Conservation (phyloP, 2,329 filamentous ascomycete genomes). For the Colletotrichum theobromicola region DNA sequence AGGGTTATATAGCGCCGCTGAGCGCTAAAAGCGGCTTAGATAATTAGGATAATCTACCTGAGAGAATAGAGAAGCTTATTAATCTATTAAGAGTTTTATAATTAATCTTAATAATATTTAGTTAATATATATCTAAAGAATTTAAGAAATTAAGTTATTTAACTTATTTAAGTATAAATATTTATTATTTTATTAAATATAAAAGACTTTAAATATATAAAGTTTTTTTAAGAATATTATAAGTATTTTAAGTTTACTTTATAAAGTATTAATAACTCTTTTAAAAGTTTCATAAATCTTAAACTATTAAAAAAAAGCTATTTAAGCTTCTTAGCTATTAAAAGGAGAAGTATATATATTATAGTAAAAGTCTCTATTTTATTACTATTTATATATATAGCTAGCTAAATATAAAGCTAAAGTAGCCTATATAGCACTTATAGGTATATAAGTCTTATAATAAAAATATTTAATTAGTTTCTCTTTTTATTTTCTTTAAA, state of each 20-base stretch:
- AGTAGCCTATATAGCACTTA: background rate
- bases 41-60: background rate
- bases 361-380: too few relatives aligned
- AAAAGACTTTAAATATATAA: background rate
- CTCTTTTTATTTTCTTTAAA: too few relatives aligned
- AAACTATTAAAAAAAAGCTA: background rate
- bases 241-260: background rate
- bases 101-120: background rate
- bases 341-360: too few relatives aligned
- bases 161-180: background rate
- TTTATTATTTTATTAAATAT: background rate
- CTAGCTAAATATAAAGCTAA: too few relatives aligned
- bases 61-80: background rate
- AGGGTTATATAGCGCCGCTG: too few relatives aligned
- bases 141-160: background rate
- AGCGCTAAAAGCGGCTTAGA: too few relatives aligned
- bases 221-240: background rate
- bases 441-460: background rate
- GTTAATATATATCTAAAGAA: background rate
- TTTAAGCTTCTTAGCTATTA: background rate
- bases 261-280: background rate
- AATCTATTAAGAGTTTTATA: background rate
- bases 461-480: too few relatives aligned
- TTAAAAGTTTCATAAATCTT: background rate
- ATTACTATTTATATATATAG: too few relatives aligned